A percentile compares a stretch with the other conserved stretches of the same genome.
Evolutionary conservation across 2,329 filamentous ascomycete species (phyloP).

Genomic region (Aspergillus fischeri): DNA sequence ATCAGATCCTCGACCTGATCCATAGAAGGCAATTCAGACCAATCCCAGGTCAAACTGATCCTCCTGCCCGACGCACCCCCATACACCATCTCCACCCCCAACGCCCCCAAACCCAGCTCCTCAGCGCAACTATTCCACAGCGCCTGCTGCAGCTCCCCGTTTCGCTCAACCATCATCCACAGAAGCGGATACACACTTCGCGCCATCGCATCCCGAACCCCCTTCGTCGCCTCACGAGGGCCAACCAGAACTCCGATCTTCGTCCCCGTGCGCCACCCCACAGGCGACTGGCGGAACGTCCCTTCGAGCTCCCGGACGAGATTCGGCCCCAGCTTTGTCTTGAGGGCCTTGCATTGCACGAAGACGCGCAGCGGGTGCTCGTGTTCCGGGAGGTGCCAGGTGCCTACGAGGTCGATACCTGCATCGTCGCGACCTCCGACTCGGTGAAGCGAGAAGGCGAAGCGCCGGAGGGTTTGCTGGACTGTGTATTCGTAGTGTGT

Average conservation of each 20-base stretch:
- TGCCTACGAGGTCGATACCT: conserved; percentile 46
- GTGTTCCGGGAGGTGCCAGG: conserved; percentile 40
- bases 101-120: conserved; percentile 33
- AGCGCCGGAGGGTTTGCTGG: conserved; percentile 34
- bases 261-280: conserved; percentile 62
- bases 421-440: conserved; percentile 44
- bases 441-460: conserved; percentile 39
- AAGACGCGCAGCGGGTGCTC: conserved; percentile 37
- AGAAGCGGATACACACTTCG: conserved; percentile 67
- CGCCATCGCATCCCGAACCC: conserved; percentile 68
- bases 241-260: conserved; percentile 70
- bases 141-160: conserved; percentile 37
- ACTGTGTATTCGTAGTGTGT: conserved; percentile 47
- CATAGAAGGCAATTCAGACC: conserved; percentile 30
- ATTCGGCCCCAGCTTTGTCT: conserved; percentile 41
- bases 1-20: conserved; percentile 28
- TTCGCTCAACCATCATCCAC: conserved; percentile 47
- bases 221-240: conserved; percentile 68
- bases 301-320: conserved; percentile 54
- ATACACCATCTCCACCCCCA: conserved; percentile 38
- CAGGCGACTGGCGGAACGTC: conserved; percentile 67
- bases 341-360: conserved; percentile 46
- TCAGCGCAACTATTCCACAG: conserved; percentile 44
- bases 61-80: conserved; percentile 12
- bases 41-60: conserved; percentile 35